phyloP scores from a whole-genome alignment of 805 yeast genomes.

The Blastobotrys robertii region DNA sequence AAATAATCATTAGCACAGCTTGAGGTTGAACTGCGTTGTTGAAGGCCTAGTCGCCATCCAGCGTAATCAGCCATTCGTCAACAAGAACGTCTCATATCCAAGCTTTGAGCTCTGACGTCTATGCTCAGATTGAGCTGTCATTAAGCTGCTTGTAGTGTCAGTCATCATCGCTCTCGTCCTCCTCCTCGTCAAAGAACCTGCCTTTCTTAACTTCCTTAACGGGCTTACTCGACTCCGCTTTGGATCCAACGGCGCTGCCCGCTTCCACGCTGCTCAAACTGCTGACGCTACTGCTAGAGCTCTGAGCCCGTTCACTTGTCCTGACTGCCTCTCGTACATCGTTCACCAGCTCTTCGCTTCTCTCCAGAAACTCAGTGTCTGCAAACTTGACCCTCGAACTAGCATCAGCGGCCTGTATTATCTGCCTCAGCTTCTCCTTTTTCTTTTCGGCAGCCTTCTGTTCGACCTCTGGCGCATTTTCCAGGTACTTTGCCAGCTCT shows the following conservation, averaged over 20 bases:
- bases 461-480: slow-evolving; percentile 11
- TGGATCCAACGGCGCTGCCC: not conserved
- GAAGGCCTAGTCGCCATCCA: too few species aligned
- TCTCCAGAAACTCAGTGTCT: slow-evolving; percentile 31
- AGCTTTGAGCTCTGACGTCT: too few species aligned
- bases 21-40: too few species aligned
- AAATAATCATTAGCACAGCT: not conserved
- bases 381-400: slow-evolving; percentile 27
- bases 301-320: too few species aligned
- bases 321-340: slow-evolving; percentile 26
- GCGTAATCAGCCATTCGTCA: too few species aligned
- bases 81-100: too few species aligned
- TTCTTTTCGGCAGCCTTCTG: slow-evolving; percentile 23
- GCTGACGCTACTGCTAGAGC: not conserved
- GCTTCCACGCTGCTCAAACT: not conserved
- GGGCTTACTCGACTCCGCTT: not conserved
- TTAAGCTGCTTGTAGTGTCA: not conserved
- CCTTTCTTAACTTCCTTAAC: not conserved
- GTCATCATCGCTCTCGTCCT: not conserved
- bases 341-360: slow-evolving; percentile 30
- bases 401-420: slow-evolving; percentile 18
- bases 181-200: not conserved
- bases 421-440: slow-evolving; percentile 28
- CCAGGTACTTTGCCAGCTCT: slow-evolving; percentile 26
- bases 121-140: too few species aligned